Conservation (phyloP, 2,329 filamentous ascomycete species). For the Hymenoscyphus linearis region DNA sequence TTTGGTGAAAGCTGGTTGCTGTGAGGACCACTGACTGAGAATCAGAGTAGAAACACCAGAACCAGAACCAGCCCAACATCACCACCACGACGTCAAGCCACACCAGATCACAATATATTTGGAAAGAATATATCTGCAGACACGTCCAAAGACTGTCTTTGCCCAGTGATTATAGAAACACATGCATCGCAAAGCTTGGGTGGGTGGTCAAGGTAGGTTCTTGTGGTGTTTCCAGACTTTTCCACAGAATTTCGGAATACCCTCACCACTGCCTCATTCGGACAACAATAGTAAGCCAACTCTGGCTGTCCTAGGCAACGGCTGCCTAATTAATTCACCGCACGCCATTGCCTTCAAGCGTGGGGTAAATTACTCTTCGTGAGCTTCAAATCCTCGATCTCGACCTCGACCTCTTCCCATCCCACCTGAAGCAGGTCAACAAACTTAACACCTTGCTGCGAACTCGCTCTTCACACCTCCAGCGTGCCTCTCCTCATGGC, state of each 20-base stretch:
- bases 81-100: slow-evolving; percentile 14
- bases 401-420: background rate
- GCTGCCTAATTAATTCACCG: background rate
- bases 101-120: slow-evolving; percentile 23
- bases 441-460: background rate
- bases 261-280: background rate
- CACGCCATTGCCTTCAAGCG: background rate
- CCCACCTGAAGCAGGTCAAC: background rate
- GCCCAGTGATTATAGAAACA: background rate
- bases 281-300: background rate
- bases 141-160: background rate
- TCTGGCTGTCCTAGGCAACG: background rate
- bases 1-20: slow-evolving; percentile 18
- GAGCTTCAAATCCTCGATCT: background rate
- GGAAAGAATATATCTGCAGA: background rate
- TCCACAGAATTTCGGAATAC: background rate
- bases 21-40: slow-evolving; percentile 25
- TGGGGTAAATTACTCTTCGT: background rate
- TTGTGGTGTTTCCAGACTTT: background rate
- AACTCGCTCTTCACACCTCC: background rate
- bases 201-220: background rate
- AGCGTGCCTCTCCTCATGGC: slow-evolving; percentile 6
- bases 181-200: background rate
- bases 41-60: slow-evolving; percentile 14
- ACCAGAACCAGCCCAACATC: slow-evolving; percentile 2